These are phyloP conservation scores for Macrophomina pseudophaseolina DNA, from an alignment of 2,329 filamentous ascomycete genomes.

Conservation along the genomic window DNA sequence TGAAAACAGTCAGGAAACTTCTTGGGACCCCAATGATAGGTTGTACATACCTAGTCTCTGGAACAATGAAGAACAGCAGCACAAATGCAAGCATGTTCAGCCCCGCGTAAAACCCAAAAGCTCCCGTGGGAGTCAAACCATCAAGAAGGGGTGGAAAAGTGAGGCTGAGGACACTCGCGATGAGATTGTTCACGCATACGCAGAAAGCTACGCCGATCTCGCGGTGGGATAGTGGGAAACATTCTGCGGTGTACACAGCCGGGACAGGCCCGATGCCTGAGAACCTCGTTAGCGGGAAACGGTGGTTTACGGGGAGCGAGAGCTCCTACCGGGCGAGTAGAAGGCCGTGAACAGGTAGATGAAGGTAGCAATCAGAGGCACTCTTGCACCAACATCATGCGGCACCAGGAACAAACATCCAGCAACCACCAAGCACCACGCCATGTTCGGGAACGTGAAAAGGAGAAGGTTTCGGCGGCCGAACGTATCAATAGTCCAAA, in stretches of 20 bases:
- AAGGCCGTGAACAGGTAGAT: slow-evolving; percentile 60
- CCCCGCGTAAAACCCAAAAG: slow-evolving; percentile 66
- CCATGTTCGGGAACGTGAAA: slow-evolving; percentile 59
- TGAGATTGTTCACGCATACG: slow-evolving; percentile 69
- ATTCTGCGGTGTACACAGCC: slow-evolving; percentile 71
- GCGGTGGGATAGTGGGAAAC: slow-evolving; percentile 72
- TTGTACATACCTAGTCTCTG: slow-evolving; percentile 42
- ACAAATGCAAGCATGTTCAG: slow-evolving; percentile 64
- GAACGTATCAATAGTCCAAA: slow-evolving; percentile 62
- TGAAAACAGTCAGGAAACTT: slow-evolving; percentile 61
- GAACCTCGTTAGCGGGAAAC: not conserved
- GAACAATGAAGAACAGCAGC: slow-evolving; percentile 67
- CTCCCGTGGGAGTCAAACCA: slow-evolving; percentile 56
- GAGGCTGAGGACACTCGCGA: slow-evolving; percentile 63
- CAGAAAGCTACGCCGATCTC: slow-evolving; percentile 74
- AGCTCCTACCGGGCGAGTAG: slow-evolving; percentile 44
- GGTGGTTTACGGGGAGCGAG: not conserved
- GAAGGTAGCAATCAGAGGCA: slow-evolving; percentile 61
- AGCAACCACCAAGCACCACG: slow-evolving; percentile 54
- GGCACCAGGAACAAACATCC: slow-evolving; percentile 57
- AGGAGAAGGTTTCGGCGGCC: slow-evolving; percentile 58
- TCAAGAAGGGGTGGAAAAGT: slow-evolving; percentile 65
- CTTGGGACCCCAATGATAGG: slow-evolving; percentile 52
- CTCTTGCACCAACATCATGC: slow-evolving; percentile 51
- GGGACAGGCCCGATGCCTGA: slow-evolving; percentile 61